A percentile compares a stretch with the other conserved stretches of the same genome.
Evolutionary conservation across 1,284 basidiomycete genomes (phyloP).

Genomic region (Irpex sp.): DNA sequence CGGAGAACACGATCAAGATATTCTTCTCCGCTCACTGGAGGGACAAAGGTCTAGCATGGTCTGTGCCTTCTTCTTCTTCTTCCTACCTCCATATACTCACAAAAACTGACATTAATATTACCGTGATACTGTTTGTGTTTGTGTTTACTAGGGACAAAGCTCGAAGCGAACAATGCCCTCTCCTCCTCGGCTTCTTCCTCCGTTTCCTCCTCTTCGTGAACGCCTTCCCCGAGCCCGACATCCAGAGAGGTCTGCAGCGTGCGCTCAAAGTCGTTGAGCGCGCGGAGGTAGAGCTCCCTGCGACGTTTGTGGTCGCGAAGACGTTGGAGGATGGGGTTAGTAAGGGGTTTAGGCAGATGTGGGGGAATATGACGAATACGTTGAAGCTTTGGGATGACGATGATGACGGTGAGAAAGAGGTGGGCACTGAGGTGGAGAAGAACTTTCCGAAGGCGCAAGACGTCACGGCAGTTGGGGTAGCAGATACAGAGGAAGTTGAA

Average conservation of each 20-base stretch:
- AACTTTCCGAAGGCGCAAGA: not conserved
- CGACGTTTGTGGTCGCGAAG: constrained; percentile 46
- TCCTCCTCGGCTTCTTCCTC: constrained; percentile 56
- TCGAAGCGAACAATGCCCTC: constrained; percentile 38
- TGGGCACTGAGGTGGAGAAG: not conserved
- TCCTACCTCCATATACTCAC: not conserved
- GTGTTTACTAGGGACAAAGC: constrained; percentile 14
- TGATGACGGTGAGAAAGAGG: constrained; percentile 11
- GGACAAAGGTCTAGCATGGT: constrained; percentile 56
- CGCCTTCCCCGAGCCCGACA: constrained; percentile 45
- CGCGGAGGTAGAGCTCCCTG: constrained; percentile 53
- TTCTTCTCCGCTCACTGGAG: constrained; percentile 64
- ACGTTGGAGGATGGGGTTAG: constrained; percentile 52
- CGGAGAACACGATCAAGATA: constrained; percentile 44
- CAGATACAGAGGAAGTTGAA: not conserved
- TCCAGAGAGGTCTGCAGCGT: constrained; percentile 32
- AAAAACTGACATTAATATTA: too few species aligned
- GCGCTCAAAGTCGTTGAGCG: constrained; percentile 42
- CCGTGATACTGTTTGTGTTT: not conserved
- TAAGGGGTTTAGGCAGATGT: constrained; percentile 39
- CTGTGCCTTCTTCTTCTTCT: not conserved
- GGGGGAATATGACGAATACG: constrained; percentile 34
- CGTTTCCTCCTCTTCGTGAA: constrained; percentile 52
- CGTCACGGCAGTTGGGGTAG: not conserved
- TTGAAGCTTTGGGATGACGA: constrained; percentile 5